Evolutionary conservation across 2,329 filamentous ascomycete species (phyloP).

Genomic region (Stromatinia cepivora): DNA sequence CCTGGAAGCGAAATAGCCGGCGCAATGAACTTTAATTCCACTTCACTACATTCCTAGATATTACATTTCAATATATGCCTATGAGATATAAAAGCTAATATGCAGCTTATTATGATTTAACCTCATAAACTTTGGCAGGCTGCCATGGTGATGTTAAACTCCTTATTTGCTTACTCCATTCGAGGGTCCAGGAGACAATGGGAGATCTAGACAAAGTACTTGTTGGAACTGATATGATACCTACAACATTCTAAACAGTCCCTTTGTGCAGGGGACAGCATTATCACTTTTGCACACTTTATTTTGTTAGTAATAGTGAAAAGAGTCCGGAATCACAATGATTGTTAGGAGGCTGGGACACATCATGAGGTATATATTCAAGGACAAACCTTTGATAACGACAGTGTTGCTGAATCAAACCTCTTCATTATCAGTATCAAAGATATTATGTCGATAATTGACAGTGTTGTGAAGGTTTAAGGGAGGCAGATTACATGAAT

Average conservation of each 20-base stretch:
- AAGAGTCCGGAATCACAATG: too few species aligned
- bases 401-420: neutral
- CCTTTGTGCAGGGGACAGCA: neutral
- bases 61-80: neutral
- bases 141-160: neutral
- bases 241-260: neutral
- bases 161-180: neutral
- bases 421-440: neutral
- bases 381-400: too few species aligned
- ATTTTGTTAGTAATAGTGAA: neutral
- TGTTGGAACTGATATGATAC: neutral
- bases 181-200: neutral
- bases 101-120: neutral
- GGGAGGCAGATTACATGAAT: neutral
- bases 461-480: neutral
- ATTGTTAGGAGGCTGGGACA: neutral
- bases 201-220: neutral
- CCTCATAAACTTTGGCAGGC: neutral
- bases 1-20: neutral
- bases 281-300: neutral
- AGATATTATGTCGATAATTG: neutral
- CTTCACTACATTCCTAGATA: neutral
- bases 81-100: neutral
- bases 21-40: neutral
- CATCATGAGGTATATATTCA: neutral